Percentiles rank a stretch among this genome's conserved stretches.
Evolutionary conservation across 495 filamentous ascomycete species (phyloP).

Genomic region (Friedmanniomyces endolithicus): DNA sequence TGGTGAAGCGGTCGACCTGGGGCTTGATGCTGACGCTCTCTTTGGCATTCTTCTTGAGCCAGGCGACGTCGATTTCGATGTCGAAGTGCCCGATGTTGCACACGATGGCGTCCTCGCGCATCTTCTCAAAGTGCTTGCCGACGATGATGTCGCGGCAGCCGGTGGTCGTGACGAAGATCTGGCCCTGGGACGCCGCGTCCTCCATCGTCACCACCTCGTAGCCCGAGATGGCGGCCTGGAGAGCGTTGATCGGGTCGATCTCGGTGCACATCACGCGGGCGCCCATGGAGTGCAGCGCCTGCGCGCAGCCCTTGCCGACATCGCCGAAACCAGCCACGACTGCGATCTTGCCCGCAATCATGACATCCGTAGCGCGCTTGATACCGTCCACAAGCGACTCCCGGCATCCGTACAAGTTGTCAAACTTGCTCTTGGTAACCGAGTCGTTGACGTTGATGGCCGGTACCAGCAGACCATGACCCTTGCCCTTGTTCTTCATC

Average conservation of each 20-base stretch:
- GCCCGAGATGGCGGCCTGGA: constrained; percentile 94
- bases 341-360: constrained; percentile 97
- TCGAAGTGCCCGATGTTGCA: constrained; percentile 99
- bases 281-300: constrained; percentile 92
- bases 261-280: constrained; percentile 94
- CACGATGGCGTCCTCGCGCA: constrained; percentile 98
- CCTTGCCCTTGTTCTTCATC: constrained; percentile 64
- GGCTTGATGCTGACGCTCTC: constrained; percentile 98
- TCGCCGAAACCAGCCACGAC: constrained; percentile 98
- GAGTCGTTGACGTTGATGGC: constrained; percentile 99
- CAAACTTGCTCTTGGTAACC: constrained; percentile 99
- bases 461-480: constrained; percentile 61
- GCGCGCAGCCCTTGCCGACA: constrained; percentile 96
- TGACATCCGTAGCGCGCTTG: constrained; percentile 99
- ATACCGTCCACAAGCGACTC: constrained; percentile 98
- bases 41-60: constrained; percentile 92
- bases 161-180: constrained; percentile 99
- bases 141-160: constrained; percentile 96
- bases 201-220: constrained; percentile 98
- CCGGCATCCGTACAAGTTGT: constrained; percentile 98
- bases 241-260: constrained; percentile 98
- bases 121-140: constrained; percentile 84
- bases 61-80: constrained; percentile 98
- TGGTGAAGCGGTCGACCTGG: constrained; percentile 94
- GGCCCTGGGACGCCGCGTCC: constrained; percentile 70